These are phyloP conservation scores for Haplographium delicatum DNA, from an alignment of 495 filamentous ascomycete genomes.

Conservation along the genomic window DNA sequence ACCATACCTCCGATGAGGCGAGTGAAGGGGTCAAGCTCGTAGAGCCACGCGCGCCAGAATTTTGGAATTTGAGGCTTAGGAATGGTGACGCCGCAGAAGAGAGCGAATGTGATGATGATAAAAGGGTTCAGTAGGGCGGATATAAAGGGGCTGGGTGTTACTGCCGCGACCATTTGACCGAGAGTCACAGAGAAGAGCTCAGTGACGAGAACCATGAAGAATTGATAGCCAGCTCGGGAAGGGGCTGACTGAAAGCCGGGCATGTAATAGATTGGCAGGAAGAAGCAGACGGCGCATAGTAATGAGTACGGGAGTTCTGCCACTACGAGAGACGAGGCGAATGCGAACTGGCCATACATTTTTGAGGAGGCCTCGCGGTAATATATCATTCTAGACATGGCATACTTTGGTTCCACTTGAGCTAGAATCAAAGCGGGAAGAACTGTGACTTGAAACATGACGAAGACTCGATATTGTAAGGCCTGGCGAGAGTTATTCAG, in stretches of 20 bases:
- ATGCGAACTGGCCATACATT: conserved; percentile 62
- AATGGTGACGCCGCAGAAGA: conserved; percentile 69
- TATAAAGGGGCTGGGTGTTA: conserved; percentile 67
- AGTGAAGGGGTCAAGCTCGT: conserved; percentile 78
- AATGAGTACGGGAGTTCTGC: conserved; percentile 68
- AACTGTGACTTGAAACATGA: conserved; percentile 67
- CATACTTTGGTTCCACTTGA: conserved; percentile 58
- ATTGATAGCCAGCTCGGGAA: conserved; percentile 69
- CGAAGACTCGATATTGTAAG: conserved; percentile 77
- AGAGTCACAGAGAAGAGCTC: conserved; percentile 68
- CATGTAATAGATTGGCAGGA: conserved; percentile 23
- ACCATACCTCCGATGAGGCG: conserved; percentile 74
- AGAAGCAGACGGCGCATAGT: conserved; percentile 42
- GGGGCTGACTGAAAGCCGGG: conserved; percentile 30
- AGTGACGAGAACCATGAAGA: conserved; percentile 67
- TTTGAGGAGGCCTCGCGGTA: conserved; percentile 65
- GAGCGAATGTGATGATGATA: conserved; percentile 60
- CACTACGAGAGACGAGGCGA: conserved; percentile 58
- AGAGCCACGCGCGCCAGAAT: conserved; percentile 68
- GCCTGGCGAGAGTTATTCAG: conserved; percentile 61
- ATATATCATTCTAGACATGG: conserved; percentile 59
- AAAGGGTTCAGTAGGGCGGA: conserved; percentile 63
- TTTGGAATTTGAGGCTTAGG: conserved; percentile 47
- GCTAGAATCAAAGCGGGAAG: conserved; percentile 35
- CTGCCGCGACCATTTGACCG: conserved; percentile 70